These are phyloP conservation scores for Selaginella moellendorffii DNA, from an alignment of 75 land plant species.

Conservation along the genomic window DNA sequence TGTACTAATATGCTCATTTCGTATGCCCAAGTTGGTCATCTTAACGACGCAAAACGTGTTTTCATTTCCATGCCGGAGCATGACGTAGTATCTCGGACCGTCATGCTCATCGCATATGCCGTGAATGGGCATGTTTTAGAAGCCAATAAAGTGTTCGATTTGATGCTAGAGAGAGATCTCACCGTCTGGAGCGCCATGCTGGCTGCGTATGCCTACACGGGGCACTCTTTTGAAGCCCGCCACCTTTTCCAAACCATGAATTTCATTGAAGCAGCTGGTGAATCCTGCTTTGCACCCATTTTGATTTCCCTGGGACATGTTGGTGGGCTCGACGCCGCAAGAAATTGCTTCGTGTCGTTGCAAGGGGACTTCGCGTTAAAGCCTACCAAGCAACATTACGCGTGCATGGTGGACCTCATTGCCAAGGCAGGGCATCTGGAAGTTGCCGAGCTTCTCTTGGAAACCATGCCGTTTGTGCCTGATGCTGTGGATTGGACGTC, in stretches of 20 bases:
- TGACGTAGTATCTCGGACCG: neutral
- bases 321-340: neutral
- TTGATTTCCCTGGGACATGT: neutral
- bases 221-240: too few relatives aligned
- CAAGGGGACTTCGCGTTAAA: too few relatives aligned
- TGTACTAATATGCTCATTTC: neutral
- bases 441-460: neutral
- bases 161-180: neutral
- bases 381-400: neutral
- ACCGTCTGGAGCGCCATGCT: too few relatives aligned
- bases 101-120: neutral
- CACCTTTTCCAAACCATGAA: too few relatives aligned
- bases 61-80: neutral
- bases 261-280: neutral
- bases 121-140: neutral
- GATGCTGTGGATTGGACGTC: neutral
- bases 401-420: neutral
- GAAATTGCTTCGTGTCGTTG: neutral
- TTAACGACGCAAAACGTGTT: neutral
- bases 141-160: neutral
- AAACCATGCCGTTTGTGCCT: neutral
- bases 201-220: too few relatives aligned
- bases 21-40: neutral
- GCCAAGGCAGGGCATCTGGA: neutral
- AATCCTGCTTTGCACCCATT: neutral